A percentile compares a stretch with the other conserved stretches of the same genome.
Conservation (phyloP, 164 flowering plant species). For the Buxus sempervirens region DNA sequence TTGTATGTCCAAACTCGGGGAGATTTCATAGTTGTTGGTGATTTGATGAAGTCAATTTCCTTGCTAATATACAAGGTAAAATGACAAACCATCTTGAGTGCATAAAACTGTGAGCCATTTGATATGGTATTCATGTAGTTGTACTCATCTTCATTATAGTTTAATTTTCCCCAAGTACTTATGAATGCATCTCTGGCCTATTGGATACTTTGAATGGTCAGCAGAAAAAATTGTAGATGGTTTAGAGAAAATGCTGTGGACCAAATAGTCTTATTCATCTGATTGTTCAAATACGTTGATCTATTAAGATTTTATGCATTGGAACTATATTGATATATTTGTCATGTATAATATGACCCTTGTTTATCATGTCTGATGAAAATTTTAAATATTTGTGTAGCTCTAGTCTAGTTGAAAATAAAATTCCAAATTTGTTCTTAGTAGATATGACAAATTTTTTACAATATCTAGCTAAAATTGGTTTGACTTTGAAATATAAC, state of each 20-base stretch:
- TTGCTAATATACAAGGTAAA: constrained; percentile 86
- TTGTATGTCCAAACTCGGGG: constrained; percentile 95
- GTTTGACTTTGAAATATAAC: no score
- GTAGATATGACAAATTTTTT: no score
- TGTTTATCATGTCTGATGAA: not conserved
- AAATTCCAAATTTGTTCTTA: no score
- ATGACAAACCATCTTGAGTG: not conserved
- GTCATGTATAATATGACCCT: not conserved
- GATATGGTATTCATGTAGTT: no score
- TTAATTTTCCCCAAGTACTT: not conserved
- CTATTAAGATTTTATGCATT: not conserved
- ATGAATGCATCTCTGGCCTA: not conserved
- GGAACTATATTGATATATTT: not conserved
- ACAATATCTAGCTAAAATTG: no score
- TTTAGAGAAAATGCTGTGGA: not conserved
- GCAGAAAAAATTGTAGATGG: not conserved
- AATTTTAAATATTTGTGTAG: no score
- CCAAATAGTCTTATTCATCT: not conserved
- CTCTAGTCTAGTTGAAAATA: no score
- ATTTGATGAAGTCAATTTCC: constrained; percentile 94
- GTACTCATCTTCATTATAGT: not conserved
- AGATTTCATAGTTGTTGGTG: constrained; percentile 97
- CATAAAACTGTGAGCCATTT: not conserved
- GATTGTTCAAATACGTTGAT: not conserved
- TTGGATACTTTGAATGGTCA: not conserved